Conservation (phyloP, 768 basidiomycete genomes). For the Kockovaella imperatae region DNA sequence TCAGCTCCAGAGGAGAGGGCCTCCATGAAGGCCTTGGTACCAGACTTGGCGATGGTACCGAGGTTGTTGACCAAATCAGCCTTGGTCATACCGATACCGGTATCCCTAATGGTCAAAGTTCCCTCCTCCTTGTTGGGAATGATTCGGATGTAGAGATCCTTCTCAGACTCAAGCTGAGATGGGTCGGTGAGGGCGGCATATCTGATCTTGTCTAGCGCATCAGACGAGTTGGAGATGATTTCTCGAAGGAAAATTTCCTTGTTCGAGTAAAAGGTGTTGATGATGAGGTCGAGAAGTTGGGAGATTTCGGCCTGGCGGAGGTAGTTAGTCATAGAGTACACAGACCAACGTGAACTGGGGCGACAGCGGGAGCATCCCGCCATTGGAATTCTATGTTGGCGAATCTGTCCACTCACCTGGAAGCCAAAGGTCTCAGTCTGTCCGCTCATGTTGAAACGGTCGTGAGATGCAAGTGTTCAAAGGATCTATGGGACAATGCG, state of each 20-base stretch:
- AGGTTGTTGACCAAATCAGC: slow-evolving; percentile 99
- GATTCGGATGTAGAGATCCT: slow-evolving; percentile 92
- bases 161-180: slow-evolving; percentile 74
- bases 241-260: slow-evolving; percentile 99
- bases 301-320: slow-evolving; percentile 91
- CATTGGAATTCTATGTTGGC: not conserved
- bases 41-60: slow-evolving; percentile 50
- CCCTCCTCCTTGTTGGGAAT: slow-evolving; percentile 94
- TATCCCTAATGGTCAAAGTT: slow-evolving; percentile 79
- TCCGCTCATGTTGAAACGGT: slow-evolving; percentile 20
- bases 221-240: slow-evolving; percentile 86
- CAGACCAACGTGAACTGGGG: too few relatives aligned
- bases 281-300: slow-evolving; percentile 96
- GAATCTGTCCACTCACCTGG: slow-evolving; percentile 5
- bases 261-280: slow-evolving; percentile 99
- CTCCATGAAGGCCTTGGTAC: slow-evolving; percentile 94
- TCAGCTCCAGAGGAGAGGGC: slow-evolving; percentile 60
- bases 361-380: not conserved
- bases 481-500: too few relatives aligned
- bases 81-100: slow-evolving; percentile 99
- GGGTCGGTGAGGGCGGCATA: slow-evolving; percentile 94
- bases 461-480: too few relatives aligned
- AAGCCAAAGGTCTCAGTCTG: slow-evolving; percentile 43
- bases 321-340: not conserved
- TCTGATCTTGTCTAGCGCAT: slow-evolving; percentile 98